A percentile compares a stretch with the other conserved stretches of the same genome.
Evolutionary conservation across 495 filamentous ascomycete genomes (phyloP).

Genomic region (Penicillium desertorum): DNA sequence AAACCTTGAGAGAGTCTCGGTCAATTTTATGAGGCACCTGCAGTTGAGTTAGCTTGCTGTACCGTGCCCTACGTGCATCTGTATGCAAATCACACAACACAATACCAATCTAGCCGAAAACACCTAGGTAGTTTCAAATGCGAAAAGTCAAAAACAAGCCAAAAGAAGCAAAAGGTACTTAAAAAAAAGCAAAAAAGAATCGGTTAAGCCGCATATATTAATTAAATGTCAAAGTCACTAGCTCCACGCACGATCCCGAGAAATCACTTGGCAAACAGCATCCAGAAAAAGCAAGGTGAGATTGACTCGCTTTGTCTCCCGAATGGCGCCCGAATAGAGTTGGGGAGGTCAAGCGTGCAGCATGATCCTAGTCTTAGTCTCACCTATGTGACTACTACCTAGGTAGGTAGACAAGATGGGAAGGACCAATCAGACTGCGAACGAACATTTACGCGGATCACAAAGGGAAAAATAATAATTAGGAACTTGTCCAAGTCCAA

Average conservation of each 20-base stretch:
- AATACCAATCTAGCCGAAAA: not conserved
- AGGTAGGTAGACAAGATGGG: not conserved
- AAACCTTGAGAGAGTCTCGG: not conserved
- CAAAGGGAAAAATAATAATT: not conserved
- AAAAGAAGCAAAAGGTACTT: not conserved
- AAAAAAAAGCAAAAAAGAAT: not conserved
- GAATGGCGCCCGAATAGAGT: constrained; percentile 12
- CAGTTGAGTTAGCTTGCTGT: constrained; percentile 7
- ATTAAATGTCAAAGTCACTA: constrained; percentile 12
- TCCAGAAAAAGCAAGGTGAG: constrained; percentile 13
- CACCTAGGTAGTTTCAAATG: not conserved
- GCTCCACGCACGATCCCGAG: constrained; percentile 11
- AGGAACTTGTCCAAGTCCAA: not conserved
- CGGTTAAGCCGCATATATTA: constrained; percentile 4
- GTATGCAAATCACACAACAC: constrained; percentile 8
- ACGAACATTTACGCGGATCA: not conserved
- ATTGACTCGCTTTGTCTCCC: constrained; percentile 13
- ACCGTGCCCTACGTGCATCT: constrained; percentile 7
- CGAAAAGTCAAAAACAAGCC: constrained; percentile 5
- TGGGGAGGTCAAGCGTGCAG: constrained; percentile 1
- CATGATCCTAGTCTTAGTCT: constrained; percentile 4
- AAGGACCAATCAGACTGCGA: not conserved
- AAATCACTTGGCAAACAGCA: constrained; percentile 10
- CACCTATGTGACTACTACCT: constrained; percentile 10
- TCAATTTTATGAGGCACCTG: not conserved